Percentiles rank a stretch among this genome's conserved stretches.
Evolutionary conservation across 768 basidiomycete genomes (phyloP).

Genomic region (Podaxis mareebaensis): DNA sequence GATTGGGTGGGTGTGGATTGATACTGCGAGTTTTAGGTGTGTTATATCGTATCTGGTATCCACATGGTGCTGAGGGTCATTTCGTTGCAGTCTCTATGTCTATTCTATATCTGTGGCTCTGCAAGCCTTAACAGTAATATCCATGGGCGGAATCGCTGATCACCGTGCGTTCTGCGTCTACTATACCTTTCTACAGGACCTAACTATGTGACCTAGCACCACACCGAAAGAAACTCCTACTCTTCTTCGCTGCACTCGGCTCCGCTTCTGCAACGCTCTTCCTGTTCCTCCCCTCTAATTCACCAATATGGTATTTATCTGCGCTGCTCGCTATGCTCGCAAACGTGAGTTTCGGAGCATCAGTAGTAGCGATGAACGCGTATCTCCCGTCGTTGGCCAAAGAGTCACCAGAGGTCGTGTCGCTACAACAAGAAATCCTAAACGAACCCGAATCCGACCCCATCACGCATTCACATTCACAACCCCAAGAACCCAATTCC

Average conservation of each 20-base stretch:
- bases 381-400: conserved; percentile 79
- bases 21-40: conserved; percentile 90
- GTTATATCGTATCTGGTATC: conserved; percentile 17
- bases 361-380: conserved; percentile 86
- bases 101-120: conserved; percentile 87
- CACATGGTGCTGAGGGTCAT: background rate
- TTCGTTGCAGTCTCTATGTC: conserved; percentile 66
- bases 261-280: conserved; percentile 69
- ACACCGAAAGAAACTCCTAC: conserved; percentile 76
- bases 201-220: conserved; percentile 37
- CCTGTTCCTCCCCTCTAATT: conserved; percentile 70
- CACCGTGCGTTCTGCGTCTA: conserved; percentile 57
- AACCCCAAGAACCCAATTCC: conserved; percentile 12
- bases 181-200: background rate
- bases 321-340: conserved; percentile 73
- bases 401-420: conserved; percentile 59
- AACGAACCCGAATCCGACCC: conserved; percentile 20
- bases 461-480: conserved; percentile 15
- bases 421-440: conserved; percentile 36
- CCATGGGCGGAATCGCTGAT: conserved; percentile 91
- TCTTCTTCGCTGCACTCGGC: conserved; percentile 73
- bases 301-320: conserved; percentile 66
- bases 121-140: conserved; percentile 93
- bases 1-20: conserved; percentile 84
- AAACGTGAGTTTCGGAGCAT: conserved; percentile 86